phyloP scores from a whole-genome alignment of 2,329 filamentous ascomycete species.

The Didymella keratinophila region DNA sequence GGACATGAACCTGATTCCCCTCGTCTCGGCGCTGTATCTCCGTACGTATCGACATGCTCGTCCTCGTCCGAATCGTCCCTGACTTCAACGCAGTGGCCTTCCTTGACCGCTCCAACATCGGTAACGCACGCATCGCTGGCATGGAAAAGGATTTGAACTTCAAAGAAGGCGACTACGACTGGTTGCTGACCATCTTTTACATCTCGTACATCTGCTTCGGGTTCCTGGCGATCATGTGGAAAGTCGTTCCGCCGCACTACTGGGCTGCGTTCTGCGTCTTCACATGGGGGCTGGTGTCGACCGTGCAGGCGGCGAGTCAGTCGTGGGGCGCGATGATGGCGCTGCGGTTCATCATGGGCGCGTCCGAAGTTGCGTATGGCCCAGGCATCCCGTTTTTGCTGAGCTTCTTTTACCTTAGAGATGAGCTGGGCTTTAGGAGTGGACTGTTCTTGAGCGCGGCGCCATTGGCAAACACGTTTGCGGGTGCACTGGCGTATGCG shows the following conservation, averaged over 20 bases:
- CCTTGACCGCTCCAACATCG: constrained; percentile 50
- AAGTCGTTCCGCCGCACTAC: constrained; percentile 46
- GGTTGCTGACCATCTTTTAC: constrained; percentile 51
- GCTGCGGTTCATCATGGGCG: constrained; percentile 47
- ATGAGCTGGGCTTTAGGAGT: constrained; percentile 64
- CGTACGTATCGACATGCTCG: constrained; percentile 28
- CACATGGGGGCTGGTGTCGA: constrained; percentile 46
- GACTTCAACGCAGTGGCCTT: constrained; percentile 21
- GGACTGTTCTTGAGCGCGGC: constrained; percentile 64
- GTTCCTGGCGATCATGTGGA: constrained; percentile 50
- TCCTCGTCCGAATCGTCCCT: neutral
- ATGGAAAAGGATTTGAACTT: constrained; percentile 47
- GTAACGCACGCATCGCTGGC: constrained; percentile 53
- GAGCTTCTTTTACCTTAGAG: constrained; percentile 66
- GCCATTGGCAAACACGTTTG: constrained; percentile 80
- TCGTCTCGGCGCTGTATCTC: constrained; percentile 46
- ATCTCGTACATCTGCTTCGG: constrained; percentile 51
- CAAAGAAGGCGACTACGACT: constrained; percentile 39
- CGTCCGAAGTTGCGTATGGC: constrained; percentile 55
- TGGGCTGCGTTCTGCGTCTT: constrained; percentile 50
- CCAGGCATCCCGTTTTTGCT: constrained; percentile 60
- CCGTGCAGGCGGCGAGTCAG: constrained; percentile 40
- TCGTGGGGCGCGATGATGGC: constrained; percentile 48
- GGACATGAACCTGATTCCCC: constrained; percentile 43
- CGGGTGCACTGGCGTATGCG: constrained; percentile 64